phyloP scores from a whole-genome alignment of 1,139 yeast genomes.

The Suhomyces panamericanus region DNA sequence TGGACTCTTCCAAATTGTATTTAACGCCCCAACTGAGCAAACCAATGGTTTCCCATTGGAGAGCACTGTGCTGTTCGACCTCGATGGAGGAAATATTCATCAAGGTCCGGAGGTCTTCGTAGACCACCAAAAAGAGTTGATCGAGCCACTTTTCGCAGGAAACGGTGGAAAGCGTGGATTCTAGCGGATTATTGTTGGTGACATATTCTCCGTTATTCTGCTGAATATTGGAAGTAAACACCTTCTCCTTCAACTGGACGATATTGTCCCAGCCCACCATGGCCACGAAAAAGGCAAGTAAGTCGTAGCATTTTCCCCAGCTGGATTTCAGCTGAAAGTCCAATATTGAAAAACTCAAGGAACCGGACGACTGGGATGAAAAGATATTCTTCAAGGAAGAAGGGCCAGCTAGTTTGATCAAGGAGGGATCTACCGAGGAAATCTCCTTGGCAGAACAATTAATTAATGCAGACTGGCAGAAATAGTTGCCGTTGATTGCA shows the following conservation, averaged over 20 bases:
- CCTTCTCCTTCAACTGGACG: slow-evolving; percentile 26
- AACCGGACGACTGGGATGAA: slow-evolving; percentile 37
- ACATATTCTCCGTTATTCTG: slow-evolving; percentile 15
- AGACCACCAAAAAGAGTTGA: slow-evolving; percentile 37
- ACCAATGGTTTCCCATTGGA: slow-evolving; percentile 48
- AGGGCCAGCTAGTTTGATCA: slow-evolving; percentile 34
- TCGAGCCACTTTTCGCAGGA: slow-evolving; percentile 43
- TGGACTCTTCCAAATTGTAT: slow-evolving; percentile 39
- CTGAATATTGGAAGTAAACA: slow-evolving; percentile 16
- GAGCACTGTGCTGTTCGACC: slow-evolving; percentile 38
- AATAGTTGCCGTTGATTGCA: slow-evolving; percentile 37
- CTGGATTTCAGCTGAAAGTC: slow-evolving; percentile 40
- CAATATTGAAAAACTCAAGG: slow-evolving; percentile 29
- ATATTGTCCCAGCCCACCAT: slow-evolving; percentile 43
- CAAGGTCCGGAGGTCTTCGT: slow-evolving; percentile 39
- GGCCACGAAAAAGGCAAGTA: slow-evolving; percentile 40
- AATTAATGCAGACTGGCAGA: slow-evolving; percentile 39
- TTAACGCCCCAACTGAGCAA: slow-evolving; percentile 44
- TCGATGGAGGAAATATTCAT: slow-evolving; percentile 27
- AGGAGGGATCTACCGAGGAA: slow-evolving; percentile 37
- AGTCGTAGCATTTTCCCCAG: slow-evolving; percentile 47
- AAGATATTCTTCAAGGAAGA: slow-evolving; percentile 27
- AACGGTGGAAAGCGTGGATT: slow-evolving; percentile 8
- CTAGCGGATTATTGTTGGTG: slow-evolving; percentile 19
- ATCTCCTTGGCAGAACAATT: slow-evolving; percentile 36